A percentile compares a stretch with the other conserved stretches of the same genome.
Conservation (phyloP, 108 stramenopile species). For the Licmophora abbreviata region DNA sequence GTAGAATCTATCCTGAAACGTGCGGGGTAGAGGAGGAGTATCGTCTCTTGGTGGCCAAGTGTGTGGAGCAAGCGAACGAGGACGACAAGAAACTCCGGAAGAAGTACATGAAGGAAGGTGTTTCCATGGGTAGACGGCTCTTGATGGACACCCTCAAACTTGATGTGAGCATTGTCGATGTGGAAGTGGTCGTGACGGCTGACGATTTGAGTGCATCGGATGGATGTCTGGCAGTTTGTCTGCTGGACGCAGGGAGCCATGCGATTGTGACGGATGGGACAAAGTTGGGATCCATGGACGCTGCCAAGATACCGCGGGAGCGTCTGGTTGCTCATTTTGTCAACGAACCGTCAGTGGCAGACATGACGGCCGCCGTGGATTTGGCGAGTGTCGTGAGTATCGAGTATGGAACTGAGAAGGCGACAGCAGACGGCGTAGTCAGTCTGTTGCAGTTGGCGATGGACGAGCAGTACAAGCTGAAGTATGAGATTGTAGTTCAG, state of each 20-base stretch:
- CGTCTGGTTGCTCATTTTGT: slow-evolving; percentile 54
- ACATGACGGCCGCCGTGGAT: not conserved
- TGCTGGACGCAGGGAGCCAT: slow-evolving; percentile 77
- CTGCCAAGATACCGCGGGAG: slow-evolving; percentile 54
- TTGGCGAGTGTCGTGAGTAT: slow-evolving; percentile 2
- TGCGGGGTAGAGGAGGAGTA: slow-evolving; percentile 15
- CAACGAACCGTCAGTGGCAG: not conserved
- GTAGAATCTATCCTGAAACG: slow-evolving; percentile 30
- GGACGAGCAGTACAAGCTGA: not conserved
- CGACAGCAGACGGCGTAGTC: not conserved
- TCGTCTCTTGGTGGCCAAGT: slow-evolving; percentile 47
- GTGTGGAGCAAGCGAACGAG: slow-evolving; percentile 27
- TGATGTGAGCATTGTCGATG: slow-evolving; percentile 68
- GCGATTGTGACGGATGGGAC: slow-evolving; percentile 44
- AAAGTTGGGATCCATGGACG: slow-evolving; percentile 47
- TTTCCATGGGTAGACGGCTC: slow-evolving; percentile 53
- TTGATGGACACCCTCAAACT: slow-evolving; percentile 40
- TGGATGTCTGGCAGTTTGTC: slow-evolving; percentile 62
- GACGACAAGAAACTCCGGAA: slow-evolving; percentile 49
- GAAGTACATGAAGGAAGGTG: slow-evolving; percentile 72
- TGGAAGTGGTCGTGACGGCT: slow-evolving; percentile 46
- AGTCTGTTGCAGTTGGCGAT: not conserved
- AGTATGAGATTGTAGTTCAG: slow-evolving; percentile 4
- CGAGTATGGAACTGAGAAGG: not conserved
- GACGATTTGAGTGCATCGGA: slow-evolving; percentile 41